A percentile compares a stretch with the other conserved stretches of the same genome.
These are phyloP conservation scores for Thymus mandschuricus DNA, from an alignment of 257 asterid genomes.

Conservation along the genomic window DNA sequence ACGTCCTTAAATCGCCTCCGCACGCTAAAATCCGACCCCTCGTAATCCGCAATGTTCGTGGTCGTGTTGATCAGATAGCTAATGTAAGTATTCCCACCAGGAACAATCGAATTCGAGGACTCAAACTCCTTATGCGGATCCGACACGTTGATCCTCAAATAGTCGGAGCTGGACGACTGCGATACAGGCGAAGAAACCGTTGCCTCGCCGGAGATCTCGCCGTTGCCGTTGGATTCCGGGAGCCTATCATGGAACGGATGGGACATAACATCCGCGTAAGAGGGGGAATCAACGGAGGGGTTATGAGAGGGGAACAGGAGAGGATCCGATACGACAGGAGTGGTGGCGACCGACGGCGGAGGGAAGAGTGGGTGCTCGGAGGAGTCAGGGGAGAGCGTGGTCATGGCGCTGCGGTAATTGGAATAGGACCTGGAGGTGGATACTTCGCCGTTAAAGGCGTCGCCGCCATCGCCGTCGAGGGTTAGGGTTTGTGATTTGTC, in stretches of 20 bases:
- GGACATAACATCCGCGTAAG: constrained; percentile 52
- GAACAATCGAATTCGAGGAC: constrained; percentile 77
- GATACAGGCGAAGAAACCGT: constrained; percentile 42
- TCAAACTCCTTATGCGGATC: constrained; percentile 86
- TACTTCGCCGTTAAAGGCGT: constrained; percentile 35
- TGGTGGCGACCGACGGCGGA: constrained; percentile 49
- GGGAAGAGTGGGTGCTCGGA: constrained; percentile 47
- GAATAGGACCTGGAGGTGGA: constrained; percentile 65
- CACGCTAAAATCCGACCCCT: constrained; percentile 63
- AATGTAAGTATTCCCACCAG: constrained; percentile 70
- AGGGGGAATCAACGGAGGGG: constrained; percentile 50
- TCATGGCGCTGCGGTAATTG: constrained; percentile 73
- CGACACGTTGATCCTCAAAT: constrained; percentile 67
- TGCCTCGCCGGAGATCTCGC: constrained; percentile 42
- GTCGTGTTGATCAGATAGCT: constrained; percentile 81
- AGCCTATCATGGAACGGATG: constrained; percentile 43
- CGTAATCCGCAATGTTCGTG: constrained; percentile 64
- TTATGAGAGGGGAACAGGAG: constrained; percentile 45
- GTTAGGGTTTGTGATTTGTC: constrained; percentile 65
- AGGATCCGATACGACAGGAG: constrained; percentile 67
- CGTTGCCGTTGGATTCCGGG: constrained; percentile 50
- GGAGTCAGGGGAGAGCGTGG: constrained; percentile 56
- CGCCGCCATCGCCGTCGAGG: constrained; percentile 42
- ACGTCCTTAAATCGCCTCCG: constrained; percentile 90
- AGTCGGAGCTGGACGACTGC: constrained; percentile 54